These are phyloP conservation scores for Hypoxylon perforatum DNA, from an alignment of 495 filamentous ascomycete species.

Conservation along the genomic window DNA sequence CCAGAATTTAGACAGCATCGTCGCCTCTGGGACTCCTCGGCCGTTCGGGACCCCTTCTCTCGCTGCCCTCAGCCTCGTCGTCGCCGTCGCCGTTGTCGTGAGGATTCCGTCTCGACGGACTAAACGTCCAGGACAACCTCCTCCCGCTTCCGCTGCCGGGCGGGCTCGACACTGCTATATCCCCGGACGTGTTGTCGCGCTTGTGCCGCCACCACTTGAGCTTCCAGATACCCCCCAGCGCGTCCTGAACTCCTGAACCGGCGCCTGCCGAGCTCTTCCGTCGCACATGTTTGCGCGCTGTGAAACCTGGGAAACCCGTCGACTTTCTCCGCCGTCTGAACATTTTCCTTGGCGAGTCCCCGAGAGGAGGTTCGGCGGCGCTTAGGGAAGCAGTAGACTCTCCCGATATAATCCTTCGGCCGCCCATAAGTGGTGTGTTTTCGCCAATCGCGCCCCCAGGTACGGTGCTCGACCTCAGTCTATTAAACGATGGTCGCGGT, in stretches of 20 bases:
- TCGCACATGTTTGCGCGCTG: slow-evolving; percentile 50
- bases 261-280: slow-evolving; percentile 44
- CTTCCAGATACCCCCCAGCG: slow-evolving; percentile 51
- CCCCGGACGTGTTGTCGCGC: slow-evolving; percentile 20
- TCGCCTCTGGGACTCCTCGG: slow-evolving; percentile 34
- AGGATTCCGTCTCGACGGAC: slow-evolving; percentile 18
- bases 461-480: slow-evolving; percentile 52
- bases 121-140: slow-evolving; percentile 28
- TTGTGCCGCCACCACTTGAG: slow-evolving; percentile 54
- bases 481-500: slow-evolving; percentile 47
- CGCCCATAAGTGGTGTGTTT: slow-evolving; percentile 42
- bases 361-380: slow-evolving; percentile 25
- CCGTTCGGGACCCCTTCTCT: slow-evolving; percentile 19
- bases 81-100: slow-evolving; percentile 18
- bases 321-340: slow-evolving; percentile 59
- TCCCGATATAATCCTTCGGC: slow-evolving; percentile 38
- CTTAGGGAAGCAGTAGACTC: slow-evolving; percentile 40
- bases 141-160: slow-evolving; percentile 23
- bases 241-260: slow-evolving; percentile 48
- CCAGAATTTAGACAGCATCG: slow-evolving; percentile 46
- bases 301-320: slow-evolving; percentile 66
- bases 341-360: slow-evolving; percentile 42
- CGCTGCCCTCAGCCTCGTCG: slow-evolving; percentile 12
- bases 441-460: slow-evolving; percentile 42
- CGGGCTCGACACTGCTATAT: slow-evolving; percentile 36